Evolutionary conservation across 352 stramenopile genomes (phyloP).

Genomic region (Poterioochromonas sp.): DNA sequence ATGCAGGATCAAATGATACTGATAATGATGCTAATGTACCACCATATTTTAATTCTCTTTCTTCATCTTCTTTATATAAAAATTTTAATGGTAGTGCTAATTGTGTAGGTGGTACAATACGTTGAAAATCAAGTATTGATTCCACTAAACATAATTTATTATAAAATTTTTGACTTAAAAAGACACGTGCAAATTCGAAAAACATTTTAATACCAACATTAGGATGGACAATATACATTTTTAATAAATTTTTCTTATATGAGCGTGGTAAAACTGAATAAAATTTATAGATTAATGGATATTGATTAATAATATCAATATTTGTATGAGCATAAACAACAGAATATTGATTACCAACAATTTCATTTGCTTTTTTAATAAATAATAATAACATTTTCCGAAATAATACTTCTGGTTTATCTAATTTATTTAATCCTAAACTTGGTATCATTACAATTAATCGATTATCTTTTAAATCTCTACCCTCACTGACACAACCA

Average conservation of each 20-base stretch:
- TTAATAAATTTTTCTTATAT: constrained; percentile 30
- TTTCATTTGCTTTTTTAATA: neutral
- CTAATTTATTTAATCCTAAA: neutral
- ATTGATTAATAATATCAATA: neutral
- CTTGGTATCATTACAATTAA: constrained; percentile 12
- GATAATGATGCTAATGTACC: neutral
- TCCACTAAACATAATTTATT: constrained; percentile 2
- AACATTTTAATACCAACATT: constrained; percentile 11
- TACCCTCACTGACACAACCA: neutral
- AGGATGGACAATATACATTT: constrained; percentile 30
- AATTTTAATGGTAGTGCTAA: constrained; percentile 4
- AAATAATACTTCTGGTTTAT: neutral
- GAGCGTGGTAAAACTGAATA: constrained; percentile 22
- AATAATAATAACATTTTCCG: constrained; percentile 15
- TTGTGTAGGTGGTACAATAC: neutral
- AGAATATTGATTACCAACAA: neutral
- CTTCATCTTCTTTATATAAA: constrained; percentile 23
- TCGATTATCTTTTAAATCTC: neutral
- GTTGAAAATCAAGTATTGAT: constrained; percentile 9
- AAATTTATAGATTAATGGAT: constrained; percentile 28
- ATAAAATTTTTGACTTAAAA: constrained; percentile 28
- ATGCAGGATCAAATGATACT: neutral
- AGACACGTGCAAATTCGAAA: constrained; percentile 18
- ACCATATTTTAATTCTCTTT: neutral
- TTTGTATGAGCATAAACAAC: constrained; percentile 19